Base-by-base conservation (phyloP, 495 filamentous ascomycete species). In the Chaetomium tenue region DNA sequence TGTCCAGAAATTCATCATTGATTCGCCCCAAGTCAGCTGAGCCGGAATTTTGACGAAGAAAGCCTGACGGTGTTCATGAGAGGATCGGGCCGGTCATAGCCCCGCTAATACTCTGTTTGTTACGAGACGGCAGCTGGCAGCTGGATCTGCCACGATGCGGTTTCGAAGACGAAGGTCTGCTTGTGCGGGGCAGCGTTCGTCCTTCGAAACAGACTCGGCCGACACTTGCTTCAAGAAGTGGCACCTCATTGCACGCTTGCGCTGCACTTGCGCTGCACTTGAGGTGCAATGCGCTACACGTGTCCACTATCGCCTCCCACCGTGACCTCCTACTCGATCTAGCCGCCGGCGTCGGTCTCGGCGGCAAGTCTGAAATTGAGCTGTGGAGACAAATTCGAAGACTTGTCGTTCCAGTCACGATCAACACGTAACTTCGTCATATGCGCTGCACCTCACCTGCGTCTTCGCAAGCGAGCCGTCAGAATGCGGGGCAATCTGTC, bases 361-460 rank as follows among this genome's bases (percentile, higher is more conserved):
- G 33, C 33, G 33, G n/a, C 28, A 39, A 20, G 37, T 22, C 9
- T 47, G 23, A 63, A 63, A 47, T 47, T 18, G 39, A 3, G 20
- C 15, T 22, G 51, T 63, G 60, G 60, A 46, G 60, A 56, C 60
- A n/a, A 3, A n/a, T 33, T 47, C n/a, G 20, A 28, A 22, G 9
- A 2, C 12, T 58, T n/a, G 33, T 60, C 50, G 44, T 57, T 37
- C 63, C 58, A 65, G 58, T 65, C 63, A 61, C 15, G 58, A 39
- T 60, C 63, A 65, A 47, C 63, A 65, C 63, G 63, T 65, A 61
- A 59, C 40, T 46, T n/a, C 47, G 53, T 57, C 63, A 61, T 65
- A 50, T 51, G 54, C 54, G 22, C 28, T 47, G 48, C 63, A 60
- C 20, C 57, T 60, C 33, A 30, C 46, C 55, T 51, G 56, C 30